A percentile compares a stretch with the other conserved stretches of the same genome.
These are phyloP conservation scores for Cucurbitaria berberidis DNA, from an alignment of 2,329 filamentous ascomycete species.

Conservation along the genomic window DNA sequence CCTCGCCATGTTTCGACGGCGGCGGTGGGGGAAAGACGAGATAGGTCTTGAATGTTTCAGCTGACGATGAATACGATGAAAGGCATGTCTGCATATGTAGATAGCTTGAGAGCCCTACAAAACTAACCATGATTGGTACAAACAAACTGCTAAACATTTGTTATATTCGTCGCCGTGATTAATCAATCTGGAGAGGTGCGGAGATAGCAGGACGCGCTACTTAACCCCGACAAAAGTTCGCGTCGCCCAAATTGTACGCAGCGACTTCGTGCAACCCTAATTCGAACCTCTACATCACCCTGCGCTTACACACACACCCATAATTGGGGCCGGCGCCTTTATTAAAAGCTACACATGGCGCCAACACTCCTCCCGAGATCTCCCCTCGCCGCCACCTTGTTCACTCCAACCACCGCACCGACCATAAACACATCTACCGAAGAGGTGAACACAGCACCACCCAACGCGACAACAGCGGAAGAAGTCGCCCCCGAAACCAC, in stretches of 20 bases:
- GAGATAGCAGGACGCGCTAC: constrained; percentile 24
- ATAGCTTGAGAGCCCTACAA: no score
- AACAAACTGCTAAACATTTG: no score
- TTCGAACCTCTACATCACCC: neutral
- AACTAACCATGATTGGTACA: no score
- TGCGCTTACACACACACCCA: neutral
- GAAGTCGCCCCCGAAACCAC: neutral
- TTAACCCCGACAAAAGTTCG: constrained; percentile 31
- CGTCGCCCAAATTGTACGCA: constrained; percentile 7
- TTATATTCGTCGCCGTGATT: no score
- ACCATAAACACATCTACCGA: neutral
- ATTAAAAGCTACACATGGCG: neutral
- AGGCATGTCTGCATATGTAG: no score
- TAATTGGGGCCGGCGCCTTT: neutral
- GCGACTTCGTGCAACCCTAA: neutral
- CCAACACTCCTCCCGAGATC: neutral
- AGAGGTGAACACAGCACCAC: neutral
- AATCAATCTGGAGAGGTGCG: no score
- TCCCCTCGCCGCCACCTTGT: neutral
- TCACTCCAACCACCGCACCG: neutral
- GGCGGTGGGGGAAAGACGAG: neutral
- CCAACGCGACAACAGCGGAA: no score
- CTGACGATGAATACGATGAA: no score
- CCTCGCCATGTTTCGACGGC: neutral
- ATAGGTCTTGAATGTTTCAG: neutral